phyloP scores from a whole-genome alignment of 1,284 basidiomycete genomes.

The Polyporus tsugae region DNA sequence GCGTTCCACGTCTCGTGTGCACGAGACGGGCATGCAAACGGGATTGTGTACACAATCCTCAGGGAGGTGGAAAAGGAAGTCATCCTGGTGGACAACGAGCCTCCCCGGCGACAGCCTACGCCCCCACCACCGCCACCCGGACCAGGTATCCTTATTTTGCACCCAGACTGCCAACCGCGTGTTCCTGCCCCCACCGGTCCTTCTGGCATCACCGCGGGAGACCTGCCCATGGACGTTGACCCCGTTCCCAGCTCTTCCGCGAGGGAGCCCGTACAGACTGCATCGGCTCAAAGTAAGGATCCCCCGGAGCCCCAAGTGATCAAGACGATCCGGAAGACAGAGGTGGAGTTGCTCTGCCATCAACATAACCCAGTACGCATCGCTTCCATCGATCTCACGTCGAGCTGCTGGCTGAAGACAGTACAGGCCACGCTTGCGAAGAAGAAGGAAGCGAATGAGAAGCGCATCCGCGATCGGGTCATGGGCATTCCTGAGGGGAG shows the following conservation, averaged over 20 bases:
- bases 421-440: conserved; percentile 71
- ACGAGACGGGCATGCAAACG: conserved; percentile 56
- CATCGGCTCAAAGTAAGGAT: not conserved
- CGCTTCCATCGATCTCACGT: not conserved
- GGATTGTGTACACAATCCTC: conserved; percentile 68
- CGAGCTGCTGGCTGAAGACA: conserved; percentile 4
- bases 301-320: conserved; percentile 55
- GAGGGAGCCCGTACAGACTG: conserved; percentile 3
- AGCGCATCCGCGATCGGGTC: conserved; percentile 8
- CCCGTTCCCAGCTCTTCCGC: not conserved
- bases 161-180: conserved; percentile 1
- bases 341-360: conserved; percentile 78
- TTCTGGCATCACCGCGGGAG: conserved; percentile 6
- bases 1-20: conserved; percentile 97
- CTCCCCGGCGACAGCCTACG: conserved; percentile 15
- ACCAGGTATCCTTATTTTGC: conserved; percentile 9
- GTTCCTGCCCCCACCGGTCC: not conserved
- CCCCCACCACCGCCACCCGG: conserved; percentile 19
- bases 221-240: conserved; percentile 29
- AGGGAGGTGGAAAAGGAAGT: conserved; percentile 82
- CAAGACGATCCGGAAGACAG: conserved; percentile 73
- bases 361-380: conserved; percentile 84
- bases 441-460: conserved; percentile 56
- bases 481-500: conserved; percentile 3
- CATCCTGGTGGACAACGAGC: conserved; percentile 57